Evolutionary conservation across 1,284 basidiomycete species (phyloP).

Genomic region (Papiliotrema laurentii): DNA sequence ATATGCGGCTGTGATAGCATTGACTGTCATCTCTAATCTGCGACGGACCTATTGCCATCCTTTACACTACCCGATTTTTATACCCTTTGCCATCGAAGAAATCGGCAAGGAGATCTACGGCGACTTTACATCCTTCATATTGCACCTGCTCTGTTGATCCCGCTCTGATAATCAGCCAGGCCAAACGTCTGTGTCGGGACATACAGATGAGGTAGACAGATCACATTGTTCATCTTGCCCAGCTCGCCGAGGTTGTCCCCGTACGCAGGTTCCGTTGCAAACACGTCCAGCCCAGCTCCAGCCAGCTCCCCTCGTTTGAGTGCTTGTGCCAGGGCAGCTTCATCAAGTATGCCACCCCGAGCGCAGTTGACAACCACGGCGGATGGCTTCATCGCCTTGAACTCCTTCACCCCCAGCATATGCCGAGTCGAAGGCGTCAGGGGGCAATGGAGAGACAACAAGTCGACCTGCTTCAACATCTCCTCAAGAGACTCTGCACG

Average conservation of each 20-base stretch:
- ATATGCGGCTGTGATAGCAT: too few relatives aligned
- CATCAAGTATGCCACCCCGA: slow-evolving; percentile 51
- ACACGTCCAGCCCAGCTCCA: slow-evolving; percentile 54
- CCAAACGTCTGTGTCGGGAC: slow-evolving; percentile 4
- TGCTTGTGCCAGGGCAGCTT: slow-evolving; percentile 49
- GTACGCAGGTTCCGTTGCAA: slow-evolving; percentile 43
- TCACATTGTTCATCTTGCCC: slow-evolving; percentile 29
- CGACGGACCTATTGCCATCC: too few relatives aligned
- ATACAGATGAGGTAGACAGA: slow-evolving; percentile 40
- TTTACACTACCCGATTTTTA: slow-evolving; percentile 33
- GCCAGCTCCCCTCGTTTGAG: slow-evolving; percentile 45
- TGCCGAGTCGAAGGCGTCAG: slow-evolving; percentile 46
- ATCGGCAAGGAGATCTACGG: slow-evolving; percentile 36
- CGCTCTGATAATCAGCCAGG: slow-evolving; percentile 9
- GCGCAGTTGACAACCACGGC: slow-evolving; percentile 52
- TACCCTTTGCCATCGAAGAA: slow-evolving; percentile 35
- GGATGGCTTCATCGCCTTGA: slow-evolving; percentile 43
- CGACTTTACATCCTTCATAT: slow-evolving; percentile 28
- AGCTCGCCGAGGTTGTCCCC: slow-evolving; percentile 32
- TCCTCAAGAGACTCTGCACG: slow-evolving; percentile 38
- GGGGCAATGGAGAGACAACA: slow-evolving; percentile 53
- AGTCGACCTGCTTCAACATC: slow-evolving; percentile 46
- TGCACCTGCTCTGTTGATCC: slow-evolving; percentile 16
- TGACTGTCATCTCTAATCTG: too few relatives aligned
- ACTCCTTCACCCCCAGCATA: slow-evolving; percentile 44